Evolutionary conservation across 176 grass and related monocot genomes (phyloP).

Genomic region (Alopecurus myosuroides): DNA sequence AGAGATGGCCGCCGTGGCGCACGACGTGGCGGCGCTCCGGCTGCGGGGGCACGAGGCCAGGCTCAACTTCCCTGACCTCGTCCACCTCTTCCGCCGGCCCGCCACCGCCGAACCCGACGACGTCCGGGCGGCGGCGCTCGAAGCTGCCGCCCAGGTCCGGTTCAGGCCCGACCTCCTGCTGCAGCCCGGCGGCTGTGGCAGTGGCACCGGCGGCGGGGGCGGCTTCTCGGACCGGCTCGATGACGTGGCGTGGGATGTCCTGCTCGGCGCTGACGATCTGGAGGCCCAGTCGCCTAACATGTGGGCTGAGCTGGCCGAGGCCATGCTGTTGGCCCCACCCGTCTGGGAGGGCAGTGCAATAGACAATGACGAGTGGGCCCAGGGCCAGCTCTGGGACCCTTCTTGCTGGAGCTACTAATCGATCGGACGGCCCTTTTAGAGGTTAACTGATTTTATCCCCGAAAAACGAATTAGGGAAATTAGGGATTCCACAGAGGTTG

Average conservation of each 20-base stretch:
- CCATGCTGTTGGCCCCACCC: conserved; percentile 79
- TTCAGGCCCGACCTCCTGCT: conserved; percentile 37
- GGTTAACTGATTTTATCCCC: not conserved
- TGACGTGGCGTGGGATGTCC: conserved; percentile 17
- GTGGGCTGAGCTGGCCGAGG: conserved; percentile 89
- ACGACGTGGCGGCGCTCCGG: conserved; percentile 74
- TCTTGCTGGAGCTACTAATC: conserved; percentile 40
- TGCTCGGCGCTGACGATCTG: conserved; percentile 47
- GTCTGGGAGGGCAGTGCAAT: conserved; percentile 36
- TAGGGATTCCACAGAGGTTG: not conserved
- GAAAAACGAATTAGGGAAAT: not conserved
- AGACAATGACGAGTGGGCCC: conserved; percentile 70
- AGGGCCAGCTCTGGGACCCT: conserved; percentile 62
- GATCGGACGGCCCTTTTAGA: not conserved
- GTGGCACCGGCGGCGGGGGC: not conserved
- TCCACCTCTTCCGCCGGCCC: conserved; percentile 53
- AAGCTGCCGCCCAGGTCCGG: conserved; percentile 55
- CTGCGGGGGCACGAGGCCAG: conserved; percentile 58
- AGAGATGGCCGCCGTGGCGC: conserved; percentile 90
- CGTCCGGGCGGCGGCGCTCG: conserved; percentile 75
- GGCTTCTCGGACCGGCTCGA: not conserved
- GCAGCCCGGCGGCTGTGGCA: not conserved
- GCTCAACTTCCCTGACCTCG: conserved; percentile 73
- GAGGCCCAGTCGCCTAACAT: conserved; percentile 57
- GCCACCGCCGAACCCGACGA: conserved; percentile 65